phyloP scores from a whole-genome alignment of 1,284 basidiomycete genomes.

The Crucibulum parvulum region DNA sequence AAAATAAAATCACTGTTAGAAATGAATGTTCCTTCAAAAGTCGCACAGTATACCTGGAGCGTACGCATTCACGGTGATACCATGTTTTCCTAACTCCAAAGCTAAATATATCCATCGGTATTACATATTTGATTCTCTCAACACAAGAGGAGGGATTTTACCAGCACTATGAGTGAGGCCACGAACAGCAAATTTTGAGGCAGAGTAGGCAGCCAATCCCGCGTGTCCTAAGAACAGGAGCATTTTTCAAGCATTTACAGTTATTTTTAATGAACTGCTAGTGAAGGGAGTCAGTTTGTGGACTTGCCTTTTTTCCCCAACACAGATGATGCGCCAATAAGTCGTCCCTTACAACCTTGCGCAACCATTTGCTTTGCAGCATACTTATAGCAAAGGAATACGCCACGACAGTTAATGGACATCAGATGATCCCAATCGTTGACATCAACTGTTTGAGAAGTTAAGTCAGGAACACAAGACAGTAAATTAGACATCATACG shows the following conservation, averaged over 20 bases:
- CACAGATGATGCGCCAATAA: conserved; percentile 22
- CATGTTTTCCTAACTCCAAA: conserved; percentile 43
- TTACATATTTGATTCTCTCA: conserved; percentile 1
- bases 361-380: conserved; percentile 38
- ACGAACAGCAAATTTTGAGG: conserved; percentile 33
- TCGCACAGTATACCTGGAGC: no score
- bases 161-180: conserved; percentile 34
- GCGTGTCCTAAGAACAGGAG: not conserved
- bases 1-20: no score
- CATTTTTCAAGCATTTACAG: not conserved
- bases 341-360: conserved; percentile 38
- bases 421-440: conserved; percentile 32
- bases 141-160: conserved; percentile 6
- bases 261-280: not conserved
- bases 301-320: not conserved
- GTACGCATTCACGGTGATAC: conserved; percentile 60
- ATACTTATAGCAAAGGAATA: conserved; percentile 37
- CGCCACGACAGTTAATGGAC: conserved; percentile 30
- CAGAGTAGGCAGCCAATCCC: conserved; percentile 13
- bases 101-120: no score
- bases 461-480: not conserved
- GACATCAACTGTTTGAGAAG: conserved; percentile 16
- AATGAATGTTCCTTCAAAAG: no score
- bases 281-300: no score
- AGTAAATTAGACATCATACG: not conserved